phyloP scores from a whole-genome alignment of 2,329 filamentous ascomycete species.

The Leptographium lundbergii region DNA sequence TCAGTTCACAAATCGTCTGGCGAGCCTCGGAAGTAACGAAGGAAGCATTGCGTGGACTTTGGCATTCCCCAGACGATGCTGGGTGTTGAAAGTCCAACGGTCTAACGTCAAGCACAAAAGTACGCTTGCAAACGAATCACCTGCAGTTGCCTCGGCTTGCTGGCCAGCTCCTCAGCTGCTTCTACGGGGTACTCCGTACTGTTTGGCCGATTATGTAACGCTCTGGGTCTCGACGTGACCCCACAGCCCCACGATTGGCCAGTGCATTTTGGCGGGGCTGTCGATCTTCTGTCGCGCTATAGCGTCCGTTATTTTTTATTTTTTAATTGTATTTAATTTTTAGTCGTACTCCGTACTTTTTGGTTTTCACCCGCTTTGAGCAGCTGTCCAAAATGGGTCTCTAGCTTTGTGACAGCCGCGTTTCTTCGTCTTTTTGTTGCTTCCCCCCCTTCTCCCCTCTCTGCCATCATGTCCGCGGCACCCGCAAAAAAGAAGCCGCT shows the following conservation, averaged over 20 bases:
- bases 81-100: not conserved
- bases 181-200: not conserved
- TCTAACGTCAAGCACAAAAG: not conserved
- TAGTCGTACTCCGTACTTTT: not conserved
- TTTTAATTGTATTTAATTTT: not conserved
- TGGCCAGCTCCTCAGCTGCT: not conserved
- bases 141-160: not conserved
- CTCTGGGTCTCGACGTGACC: not conserved
- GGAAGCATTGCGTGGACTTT: not conserved
- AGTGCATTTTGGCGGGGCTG: not conserved
- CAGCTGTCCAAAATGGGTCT: not conserved
- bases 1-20: not conserved
- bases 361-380: not conserved
- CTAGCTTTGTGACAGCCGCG: not conserved
- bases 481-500: slow-evolving; percentile 8
- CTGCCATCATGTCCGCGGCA: not conserved
- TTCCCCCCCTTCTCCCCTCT: not conserved
- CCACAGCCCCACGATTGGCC: not conserved
- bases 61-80: not conserved
- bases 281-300: not conserved
- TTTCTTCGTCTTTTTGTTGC: not conserved
- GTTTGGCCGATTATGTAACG: not conserved
- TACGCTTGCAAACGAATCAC: not conserved
- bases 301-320: not conserved
- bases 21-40: not conserved